A percentile compares a stretch with the other conserved stretches of the same genome.
phyloP scores from a whole-genome alignment of 2,329 filamentous ascomycete species.

The Pseudopithomyces chartarum region DNA sequence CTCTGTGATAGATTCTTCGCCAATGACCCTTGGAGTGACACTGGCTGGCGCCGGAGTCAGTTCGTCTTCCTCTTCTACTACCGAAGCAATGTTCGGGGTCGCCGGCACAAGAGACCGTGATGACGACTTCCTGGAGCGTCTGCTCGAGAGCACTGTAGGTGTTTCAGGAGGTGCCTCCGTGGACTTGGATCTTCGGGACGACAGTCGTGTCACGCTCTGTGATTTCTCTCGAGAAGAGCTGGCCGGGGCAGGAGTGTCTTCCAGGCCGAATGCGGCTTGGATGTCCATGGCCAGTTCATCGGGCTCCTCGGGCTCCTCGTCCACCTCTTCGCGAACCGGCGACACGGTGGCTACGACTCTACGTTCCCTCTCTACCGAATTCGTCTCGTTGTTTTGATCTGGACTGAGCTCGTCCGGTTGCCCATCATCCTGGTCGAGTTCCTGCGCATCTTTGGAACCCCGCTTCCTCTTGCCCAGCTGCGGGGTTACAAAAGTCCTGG shows the following conservation, averaged over 20 bases:
- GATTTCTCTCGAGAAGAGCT: conserved; percentile 10
- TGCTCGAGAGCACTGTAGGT: conserved; percentile 23
- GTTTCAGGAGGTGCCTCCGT: conserved; percentile 30
- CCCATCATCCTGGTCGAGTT: conserved; percentile 22
- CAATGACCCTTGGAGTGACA: conserved; percentile 20
- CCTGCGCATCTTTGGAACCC: conserved; percentile 22
- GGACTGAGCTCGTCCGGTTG: conserved; percentile 43
- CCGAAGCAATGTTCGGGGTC: conserved; percentile 18
- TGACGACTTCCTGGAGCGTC: conserved; percentile 16
- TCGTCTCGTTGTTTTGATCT: conserved; percentile 28
- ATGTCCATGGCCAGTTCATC: conserved; percentile 3
- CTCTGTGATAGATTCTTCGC: neutral
- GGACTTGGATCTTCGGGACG: conserved; percentile 23
- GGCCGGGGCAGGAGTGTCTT: conserved; percentile 11
- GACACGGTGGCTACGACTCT: conserved; percentile 29
- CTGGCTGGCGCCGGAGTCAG: conserved; percentile 26
- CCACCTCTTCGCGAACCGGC: conserved; percentile 28
- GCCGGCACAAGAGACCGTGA: conserved; percentile 14
- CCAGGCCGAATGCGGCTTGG: too few relatives aligned
- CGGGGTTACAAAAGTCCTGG: conserved; percentile 29
- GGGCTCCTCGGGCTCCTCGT: conserved; percentile 35
- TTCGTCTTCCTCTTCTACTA: conserved; percentile 32
- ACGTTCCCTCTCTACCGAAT: conserved; percentile 34
- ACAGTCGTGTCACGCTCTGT: conserved; percentile 15
- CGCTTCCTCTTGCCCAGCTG: conserved; percentile 42